A percentile compares a stretch with the other conserved stretches of the same genome.
These are phyloP conservation scores for Nadsonia fulvescens DNA, from an alignment of 805 yeast genomes.

Conservation along the genomic window DNA sequence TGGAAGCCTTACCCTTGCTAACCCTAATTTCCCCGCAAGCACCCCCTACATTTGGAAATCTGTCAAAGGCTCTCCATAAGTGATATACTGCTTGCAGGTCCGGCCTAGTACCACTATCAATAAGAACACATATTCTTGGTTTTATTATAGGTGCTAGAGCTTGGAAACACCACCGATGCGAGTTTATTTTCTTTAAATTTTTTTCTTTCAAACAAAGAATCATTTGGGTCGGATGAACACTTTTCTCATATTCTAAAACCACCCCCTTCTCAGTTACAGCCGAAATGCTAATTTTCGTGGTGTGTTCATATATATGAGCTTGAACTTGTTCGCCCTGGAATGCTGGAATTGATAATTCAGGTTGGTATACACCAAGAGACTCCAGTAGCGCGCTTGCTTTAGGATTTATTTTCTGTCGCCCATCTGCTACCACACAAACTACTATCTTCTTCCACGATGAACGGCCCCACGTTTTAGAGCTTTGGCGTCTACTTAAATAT, in stretches of 20 bases:
- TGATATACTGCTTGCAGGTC: slow-evolving; percentile 66
- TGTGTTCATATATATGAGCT: slow-evolving; percentile 84
- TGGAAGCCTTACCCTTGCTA: slow-evolving; percentile 44
- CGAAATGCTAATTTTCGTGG: slow-evolving; percentile 79
- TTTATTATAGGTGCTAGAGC: slow-evolving; percentile 68
- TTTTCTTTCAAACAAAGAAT: slow-evolving; percentile 78
- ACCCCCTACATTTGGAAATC: slow-evolving; percentile 72
- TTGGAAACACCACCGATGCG: slow-evolving; percentile 93
- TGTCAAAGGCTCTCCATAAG: slow-evolving; percentile 72
- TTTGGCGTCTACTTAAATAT: slow-evolving; percentile 45
- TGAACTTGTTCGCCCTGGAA: slow-evolving; percentile 67
- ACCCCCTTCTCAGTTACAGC: slow-evolving; percentile 38
- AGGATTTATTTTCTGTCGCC: slow-evolving; percentile 66
- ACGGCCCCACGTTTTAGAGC: slow-evolving; percentile 69
- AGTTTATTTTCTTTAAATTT: slow-evolving; percentile 77
- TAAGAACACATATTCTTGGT: slow-evolving; percentile 64
- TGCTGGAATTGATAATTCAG: slow-evolving; percentile 82
- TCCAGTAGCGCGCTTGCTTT: slow-evolving; percentile 64
- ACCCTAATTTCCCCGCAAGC: slow-evolving; percentile 95
- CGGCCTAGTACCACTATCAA: slow-evolving; percentile 93
- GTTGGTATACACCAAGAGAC: slow-evolving; percentile 86
- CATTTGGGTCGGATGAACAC: slow-evolving; percentile 65
- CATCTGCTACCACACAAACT: slow-evolving; percentile 79
- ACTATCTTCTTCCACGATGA: slow-evolving; percentile 91
- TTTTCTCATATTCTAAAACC: slow-evolving; percentile 41